Evolutionary conservation across 2,329 filamentous ascomycete genomes (phyloP).

Genomic region (Ophiostoma triangulosporum): DNA sequence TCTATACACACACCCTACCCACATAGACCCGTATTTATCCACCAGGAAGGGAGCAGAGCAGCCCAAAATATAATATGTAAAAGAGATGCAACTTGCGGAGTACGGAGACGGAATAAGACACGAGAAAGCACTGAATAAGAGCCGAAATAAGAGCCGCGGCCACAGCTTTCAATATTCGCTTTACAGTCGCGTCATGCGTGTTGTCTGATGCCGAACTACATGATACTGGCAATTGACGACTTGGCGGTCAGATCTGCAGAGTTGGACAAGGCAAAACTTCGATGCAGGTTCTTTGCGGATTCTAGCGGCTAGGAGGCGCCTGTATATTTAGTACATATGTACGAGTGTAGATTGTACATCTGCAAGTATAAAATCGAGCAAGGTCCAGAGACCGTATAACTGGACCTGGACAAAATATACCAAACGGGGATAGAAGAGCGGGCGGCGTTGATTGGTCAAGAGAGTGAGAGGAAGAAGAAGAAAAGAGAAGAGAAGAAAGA

Average conservation of each 20-base stretch:
- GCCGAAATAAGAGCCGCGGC: too few relatives aligned
- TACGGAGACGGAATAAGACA: neutral
- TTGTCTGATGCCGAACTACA: too few relatives aligned
- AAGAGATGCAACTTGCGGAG: neutral
- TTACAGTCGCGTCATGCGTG: too few relatives aligned
- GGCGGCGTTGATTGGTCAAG: neutral
- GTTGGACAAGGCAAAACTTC: too few relatives aligned
- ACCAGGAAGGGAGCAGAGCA: neutral
- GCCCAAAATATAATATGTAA: neutral
- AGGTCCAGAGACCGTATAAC: neutral
- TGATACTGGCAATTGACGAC: too few relatives aligned
- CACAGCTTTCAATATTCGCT: too few relatives aligned
- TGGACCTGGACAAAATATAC: constrained; percentile 6
- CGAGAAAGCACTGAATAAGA: too few relatives aligned
- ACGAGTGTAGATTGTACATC: neutral
- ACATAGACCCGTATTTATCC: neutral
- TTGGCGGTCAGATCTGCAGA: too few relatives aligned
- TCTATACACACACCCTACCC: constrained; percentile 1
- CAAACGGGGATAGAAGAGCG: constrained; percentile 2
- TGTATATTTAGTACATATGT: neutral
- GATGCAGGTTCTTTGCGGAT: constrained; percentile 24
- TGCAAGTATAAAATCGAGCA: neutral
- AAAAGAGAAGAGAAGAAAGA: neutral
- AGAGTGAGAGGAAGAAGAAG: neutral
- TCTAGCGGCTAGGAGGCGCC: constrained; percentile 20